Evolutionary conservation across 1,284 basidiomycete genomes (phyloP).

Genomic region (Papiliotrema laurentii): DNA sequence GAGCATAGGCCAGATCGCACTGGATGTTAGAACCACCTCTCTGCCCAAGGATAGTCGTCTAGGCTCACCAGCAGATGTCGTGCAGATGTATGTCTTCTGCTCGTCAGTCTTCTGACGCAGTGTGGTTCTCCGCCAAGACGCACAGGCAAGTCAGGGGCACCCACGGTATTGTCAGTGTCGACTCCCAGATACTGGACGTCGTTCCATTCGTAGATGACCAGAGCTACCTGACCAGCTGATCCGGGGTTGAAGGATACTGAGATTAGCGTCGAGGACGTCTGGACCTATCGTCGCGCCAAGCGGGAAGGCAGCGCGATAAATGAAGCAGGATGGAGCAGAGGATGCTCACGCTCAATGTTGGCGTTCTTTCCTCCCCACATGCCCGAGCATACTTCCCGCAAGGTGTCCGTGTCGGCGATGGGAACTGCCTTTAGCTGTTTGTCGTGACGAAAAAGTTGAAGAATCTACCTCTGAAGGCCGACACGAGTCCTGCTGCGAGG

Average conservation of each 20-base stretch:
- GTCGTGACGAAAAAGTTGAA: not conserved
- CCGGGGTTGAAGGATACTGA: slow-evolving; percentile 72
- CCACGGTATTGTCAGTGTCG: slow-evolving; percentile 28
- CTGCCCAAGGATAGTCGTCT: not conserved
- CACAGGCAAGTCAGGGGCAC: slow-evolving; percentile 38
- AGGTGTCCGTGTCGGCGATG: slow-evolving; percentile 56
- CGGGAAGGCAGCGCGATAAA: not conserved
- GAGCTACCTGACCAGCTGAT: slow-evolving; percentile 83
- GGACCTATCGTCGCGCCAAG: not conserved
- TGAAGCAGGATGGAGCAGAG: not conserved
- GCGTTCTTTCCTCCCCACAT: slow-evolving; percentile 82
- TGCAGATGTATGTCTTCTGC: slow-evolving; percentile 87
- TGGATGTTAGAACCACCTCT: slow-evolving; percentile 46
- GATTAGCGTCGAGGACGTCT: slow-evolving; percentile 3
- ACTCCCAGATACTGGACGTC: slow-evolving; percentile 80
- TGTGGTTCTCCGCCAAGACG: slow-evolving; percentile 3
- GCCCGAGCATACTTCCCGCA: slow-evolving; percentile 83
- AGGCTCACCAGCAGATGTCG: slow-evolving; percentile 35
- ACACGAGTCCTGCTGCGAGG: not conserved
- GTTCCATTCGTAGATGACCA: slow-evolving; percentile 92
- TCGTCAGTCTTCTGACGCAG: slow-evolving; percentile 13
- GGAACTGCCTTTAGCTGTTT: slow-evolving; percentile 24
- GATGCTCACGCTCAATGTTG: slow-evolving; percentile 71
- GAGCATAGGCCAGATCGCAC: slow-evolving; percentile 66
- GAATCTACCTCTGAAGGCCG: not conserved